phyloP scores from a whole-genome alignment of 1,284 basidiomycete genomes.

The Afroboletus lepidellus region DNA sequence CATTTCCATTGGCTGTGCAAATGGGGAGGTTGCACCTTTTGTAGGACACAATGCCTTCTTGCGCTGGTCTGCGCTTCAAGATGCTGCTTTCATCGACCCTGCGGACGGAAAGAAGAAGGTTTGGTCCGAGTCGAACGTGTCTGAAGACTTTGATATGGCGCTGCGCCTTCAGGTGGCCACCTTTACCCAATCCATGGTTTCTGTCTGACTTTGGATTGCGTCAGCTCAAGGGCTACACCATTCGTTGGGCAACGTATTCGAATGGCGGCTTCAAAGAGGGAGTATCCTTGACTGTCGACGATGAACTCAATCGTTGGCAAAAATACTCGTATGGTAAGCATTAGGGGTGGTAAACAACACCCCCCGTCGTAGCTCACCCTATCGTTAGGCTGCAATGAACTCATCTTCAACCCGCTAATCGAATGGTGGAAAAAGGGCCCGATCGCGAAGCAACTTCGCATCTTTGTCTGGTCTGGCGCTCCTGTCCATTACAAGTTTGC shows the following conservation, averaged over 20 bases:
- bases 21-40: conserved; percentile 82
- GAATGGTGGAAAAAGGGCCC: conserved; percentile 74
- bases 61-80: conserved; percentile 84
- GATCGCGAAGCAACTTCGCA: conserved; percentile 72
- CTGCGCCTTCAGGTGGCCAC: conserved; percentile 49
- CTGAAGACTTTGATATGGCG: conserved; percentile 87
- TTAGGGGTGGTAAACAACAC: not conserved
- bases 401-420: conserved; percentile 74
- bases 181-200: not conserved
- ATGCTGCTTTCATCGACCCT: conserved; percentile 67
- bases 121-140: conserved; percentile 86
- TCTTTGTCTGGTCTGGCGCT: conserved; percentile 75
- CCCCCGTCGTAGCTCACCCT: not conserved
- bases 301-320: conserved; percentile 83
- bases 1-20: conserved; percentile 73
- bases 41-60: conserved; percentile 89
- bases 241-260: conserved; percentile 79
- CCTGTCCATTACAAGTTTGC: conserved; percentile 82
- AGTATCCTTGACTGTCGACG: conserved; percentile 79
- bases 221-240: conserved; percentile 61
- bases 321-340: conserved; percentile 80
- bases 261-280: conserved; percentile 84
- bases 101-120: conserved; percentile 61
- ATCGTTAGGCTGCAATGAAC: conserved; percentile 58
- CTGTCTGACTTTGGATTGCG: not conserved